Evolutionary conservation across 2,329 filamentous ascomycete genomes (phyloP), one percentile per base, ranked within the genome.

Genomic region (Diaporthe humulicola): DNA sequence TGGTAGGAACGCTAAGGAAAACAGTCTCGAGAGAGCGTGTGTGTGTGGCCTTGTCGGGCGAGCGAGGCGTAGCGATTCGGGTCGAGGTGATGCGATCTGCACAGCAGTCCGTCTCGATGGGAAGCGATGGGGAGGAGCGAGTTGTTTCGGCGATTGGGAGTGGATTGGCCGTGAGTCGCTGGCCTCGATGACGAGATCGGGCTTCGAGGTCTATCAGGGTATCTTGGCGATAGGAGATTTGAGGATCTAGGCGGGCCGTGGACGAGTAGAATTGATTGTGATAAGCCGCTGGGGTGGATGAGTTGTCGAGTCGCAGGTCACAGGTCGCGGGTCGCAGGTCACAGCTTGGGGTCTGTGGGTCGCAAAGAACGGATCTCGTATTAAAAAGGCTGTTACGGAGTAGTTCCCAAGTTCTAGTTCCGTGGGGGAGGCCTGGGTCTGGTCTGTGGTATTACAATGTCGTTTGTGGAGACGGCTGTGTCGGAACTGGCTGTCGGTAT

Each of bases 341-440:
- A 54, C 70, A 75, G 73, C 45, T 42, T 72, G 61, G 48, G 73
- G 73, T 45, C 70, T 66, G 74, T 75, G 74, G 61, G 70, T 73
- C 60, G 48, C 60, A 73, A 69, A 52, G 61, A 40, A 57, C 61
- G 57, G 36, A 42, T 60, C 58, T 74, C 48, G 69, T 74, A 74
- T 74, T 74, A 74, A 73, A 60, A 58, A 33, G n/a, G 25, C 50
- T 48, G 57, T 42, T 57, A 57, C 28, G n/a, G n/a, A n/a, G n/a
- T n/a, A n/a, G 57, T 54, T 60, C 48, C 57, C 50, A 40, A 45
- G 38, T 25, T 72, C 57, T 72, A 54, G 67, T 70, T 69, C 64
- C 64, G 48, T 54, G 64, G 64, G 45, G 45, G 64, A 69, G 64
- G 48, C 48, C 64, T 69, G 64, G 64, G 42, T 50, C 42, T 25